Evolutionary conservation across 2,329 filamentous ascomycete genomes (phyloP), one percentile per base, ranked within the genome.

Genomic region (Fusarium solani-melongenae): DNA sequence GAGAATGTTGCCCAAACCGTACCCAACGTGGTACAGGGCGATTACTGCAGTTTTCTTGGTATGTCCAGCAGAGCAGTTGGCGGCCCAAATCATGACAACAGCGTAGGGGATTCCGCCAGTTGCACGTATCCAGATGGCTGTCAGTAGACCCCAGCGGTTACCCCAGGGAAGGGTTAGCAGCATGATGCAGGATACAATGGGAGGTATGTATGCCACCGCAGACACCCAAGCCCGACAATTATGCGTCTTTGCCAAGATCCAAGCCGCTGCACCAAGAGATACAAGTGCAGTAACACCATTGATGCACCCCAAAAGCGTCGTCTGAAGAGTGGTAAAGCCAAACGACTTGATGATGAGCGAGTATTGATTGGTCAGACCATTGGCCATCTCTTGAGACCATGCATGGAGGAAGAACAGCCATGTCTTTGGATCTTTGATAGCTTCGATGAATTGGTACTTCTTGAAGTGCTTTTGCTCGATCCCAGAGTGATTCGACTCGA

Each of bases 331-430:
- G 14, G 70, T 81, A 67, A 85, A 86, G 5, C 84, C 84, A 58
- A 86, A 85, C 0, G 82, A 84, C 29, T 84, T 85, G 70, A 86
- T 83, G 51, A 86, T 83, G 14, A 62, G 41, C 7, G 59, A 62
- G 8, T 62, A 62, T 31, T 62, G 59, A 31, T 62, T 62, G 2
- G 59, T 62, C 15, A 62, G 17, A 12, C 59, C 59, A 31, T 62
- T 62, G 39, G 41, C 59, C 59, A 62, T 62, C 15, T 62, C 59
- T 5, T 62, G 41, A 12, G 59, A 62, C 59, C 59, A 62, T 2
- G 56, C 56, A 7, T 59, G 56, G 1, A 57, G 55, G 11, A 67
- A 67, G n/a, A 59, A 58, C 1, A 67, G 53, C 65, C 65, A 64
- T 3, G 65, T 67, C 17, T 67, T 67, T 1, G 60, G 65, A 12